Base-by-base conservation (phyloP, 306 rosid genomes). In the Prunus persica region DNA sequence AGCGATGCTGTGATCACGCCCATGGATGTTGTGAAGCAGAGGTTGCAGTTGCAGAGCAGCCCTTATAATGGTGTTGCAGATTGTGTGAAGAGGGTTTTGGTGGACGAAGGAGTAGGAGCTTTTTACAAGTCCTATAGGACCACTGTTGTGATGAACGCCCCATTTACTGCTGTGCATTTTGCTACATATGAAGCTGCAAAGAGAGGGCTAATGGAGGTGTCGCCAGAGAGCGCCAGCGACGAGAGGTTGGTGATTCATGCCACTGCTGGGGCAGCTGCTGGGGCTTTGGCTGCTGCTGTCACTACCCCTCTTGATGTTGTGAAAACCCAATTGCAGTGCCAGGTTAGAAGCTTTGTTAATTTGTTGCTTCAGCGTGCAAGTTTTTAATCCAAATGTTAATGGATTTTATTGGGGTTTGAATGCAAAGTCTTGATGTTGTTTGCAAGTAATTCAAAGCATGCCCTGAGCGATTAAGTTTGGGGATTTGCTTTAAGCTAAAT, bases 1-100 rank as follows among this genome's bases (percentile, higher is more conserved):
- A 91, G 98, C 28, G 98, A 93, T 43, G 89, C 98, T 0, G 97
- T 91, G 81, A 82, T 93, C 8, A 93, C 98, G 9, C 98, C 98
- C 0, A 87, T 91, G 98, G 98, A 93, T 46, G 74, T 93, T 90
- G 98, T 93, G 82, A 93, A 93, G 79, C 98, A 93, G 90, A 83
- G 98, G 74, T 72, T 91, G 87, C 98, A 93, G 76, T 54, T 93
- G 86, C 69, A 86, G 69, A 84, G 83, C 9, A 91, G 96, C 63
- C 93, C 86, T 2, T 93, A 93, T 63, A 86, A 81, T 58, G 97
- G 98, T 3, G 89, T 93, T 6, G 81, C 76, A 62, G 91, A 93
- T 28, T 93, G 98, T 14, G 90, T 86, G 28, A 86, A 56, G 85
- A 88, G 93, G 84, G 90, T 93, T 45, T 30, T 87, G 84, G 78